Evolutionary conservation across 148 eudicot genomes (phyloP), one percentile per base, ranked within the genome.

Genomic region (Drosera capensis): DNA sequence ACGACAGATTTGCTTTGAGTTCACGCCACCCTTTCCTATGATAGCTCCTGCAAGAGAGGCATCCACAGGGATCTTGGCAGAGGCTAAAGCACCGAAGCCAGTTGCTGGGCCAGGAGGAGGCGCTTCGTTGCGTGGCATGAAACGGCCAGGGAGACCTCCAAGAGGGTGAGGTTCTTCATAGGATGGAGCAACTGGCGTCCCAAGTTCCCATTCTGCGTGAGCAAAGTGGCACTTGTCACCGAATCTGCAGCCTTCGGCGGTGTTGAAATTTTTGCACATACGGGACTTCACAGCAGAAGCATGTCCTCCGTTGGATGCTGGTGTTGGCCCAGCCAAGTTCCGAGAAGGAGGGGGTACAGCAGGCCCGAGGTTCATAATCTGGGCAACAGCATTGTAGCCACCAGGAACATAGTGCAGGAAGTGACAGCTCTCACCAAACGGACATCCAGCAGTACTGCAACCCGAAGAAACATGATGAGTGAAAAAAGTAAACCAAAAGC

Each of bases 391-490:
- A 40, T 61, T 78, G 66, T 70, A 75, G 38, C 94, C 94, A 36
- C 85, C 77, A 0, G 87, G 80, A 20, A 79, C 71, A 44, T 75
- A 68, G 45, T 83, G 94, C 56, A 63, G 72, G 49, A 79, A 83
- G 59, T 75, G 83, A 38, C 94, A 83, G 20, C 59, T 59, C 55
- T 75, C 87, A 15, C 87, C 94, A 56, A 73, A 83, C 16, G 76
- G 68, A 49, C 94, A 79, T 16, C 86, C 94, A 28, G 80, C 55
- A 34, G 86, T 75, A 67, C 94, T 83, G 83, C 68, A 76, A 49
- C n/a, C 34, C 40, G 29, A 48, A 61, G 26, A 20, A n/a, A n/a
- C n/a, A n/a, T n/a, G n/a, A n/a, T n/a, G n/a, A n/a, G n/a, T n/a
- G n/a, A n/a, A n/a, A n/a, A n/a, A n/a, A n/a, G n/a, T n/a, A n/a